Evolutionary conservation across 2,329 filamentous ascomycete genomes (phyloP), one percentile per base, ranked within the genome.

Genomic region (Fusarium succisae): DNA sequence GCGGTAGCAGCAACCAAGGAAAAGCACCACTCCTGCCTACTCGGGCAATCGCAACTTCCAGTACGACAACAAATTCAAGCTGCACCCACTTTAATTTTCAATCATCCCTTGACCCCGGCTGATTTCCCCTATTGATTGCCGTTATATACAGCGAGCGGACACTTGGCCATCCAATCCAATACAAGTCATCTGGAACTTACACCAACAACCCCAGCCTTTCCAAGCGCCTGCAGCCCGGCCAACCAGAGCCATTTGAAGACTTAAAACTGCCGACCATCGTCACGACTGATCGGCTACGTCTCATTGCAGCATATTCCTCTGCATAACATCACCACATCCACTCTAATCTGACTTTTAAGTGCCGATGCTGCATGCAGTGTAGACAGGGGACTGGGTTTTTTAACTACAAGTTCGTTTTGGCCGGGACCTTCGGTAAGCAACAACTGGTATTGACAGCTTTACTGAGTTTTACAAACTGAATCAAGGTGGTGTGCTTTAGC

Each of bases 331-430:
- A 62, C 66, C 59, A 68, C 63, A 68, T 72, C 66, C 71, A 72
- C 66, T 47, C 64, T 55, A 50, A 63, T 59, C 63, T 61, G 55
- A 64, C 58, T 7, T 59, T 60, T 44, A 69, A 69, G 62, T 68
- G 67, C 69, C 73, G 70, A 76, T 77, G 68, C 75, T 77, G 73
- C 69, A 71, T 74, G 68, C 70, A 63, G 73, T 58, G 51, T 67
- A 70, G 72, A 77, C 74, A 66, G 68, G 74, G 70, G 62, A 73
- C 50, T 61, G 69, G 68, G 62, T 72, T 37, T 53, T 73, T 68
- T 55, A 30, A 54, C 63, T 53, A 66, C 63, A 64, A 58, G 63
- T 62, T 66, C 63, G 56, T 68, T 63, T 67, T 65, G 66, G 61
- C 73, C 62, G 66, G 68, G 63, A 66, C 30, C 66, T 68, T 70